A percentile compares a stretch with the other conserved stretches of the same genome.
These are phyloP conservation scores for Sugiyamaella novakii DNA, from an alignment of 1,139 yeast genomes.

Conservation along the genomic window DNA sequence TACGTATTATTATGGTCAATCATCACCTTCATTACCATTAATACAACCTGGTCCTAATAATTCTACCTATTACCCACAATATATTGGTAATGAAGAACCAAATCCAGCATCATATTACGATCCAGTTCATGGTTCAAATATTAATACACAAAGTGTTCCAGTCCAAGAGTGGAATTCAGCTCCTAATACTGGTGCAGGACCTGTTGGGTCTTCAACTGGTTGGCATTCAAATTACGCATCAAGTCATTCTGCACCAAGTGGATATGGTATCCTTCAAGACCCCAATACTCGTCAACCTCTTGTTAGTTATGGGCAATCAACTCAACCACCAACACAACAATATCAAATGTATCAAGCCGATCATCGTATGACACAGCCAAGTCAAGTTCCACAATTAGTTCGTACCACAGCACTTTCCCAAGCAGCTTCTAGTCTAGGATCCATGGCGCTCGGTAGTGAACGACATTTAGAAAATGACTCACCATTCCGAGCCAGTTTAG, in stretches of 20 bases:
- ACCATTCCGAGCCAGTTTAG: slow-evolving; percentile 36
- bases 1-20: slow-evolving; percentile 19
- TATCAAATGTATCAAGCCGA: slow-evolving; percentile 16
- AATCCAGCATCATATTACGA: slow-evolving; percentile 13
- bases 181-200: slow-evolving; percentile 2
- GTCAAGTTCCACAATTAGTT: slow-evolving; percentile 33
- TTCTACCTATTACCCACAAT: slow-evolving; percentile 7
- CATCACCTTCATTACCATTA: slow-evolving; percentile 16
- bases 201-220: slow-evolving; percentile 6
- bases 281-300: slow-evolving; percentile 6
- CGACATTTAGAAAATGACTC: slow-evolving; percentile 18
- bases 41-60: background rate
- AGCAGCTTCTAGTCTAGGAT: slow-evolving; percentile 35
- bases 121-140: slow-evolving; percentile 8
- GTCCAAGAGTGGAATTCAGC: slow-evolving; percentile 6
- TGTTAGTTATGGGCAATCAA: slow-evolving; percentile 2
- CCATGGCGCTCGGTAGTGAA: slow-evolving; percentile 19
- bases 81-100: slow-evolving; percentile 11
- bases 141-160: background rate
- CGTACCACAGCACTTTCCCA: slow-evolving; percentile 38
- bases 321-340: slow-evolving; percentile 6
- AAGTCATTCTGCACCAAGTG: background rate
- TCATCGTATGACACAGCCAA: slow-evolving; percentile 5
- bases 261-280: slow-evolving; percentile 8
- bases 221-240: slow-evolving; percentile 13